phyloP scores from a whole-genome alignment of 768 basidiomycete species.

The Boletellus ananas region DNA sequence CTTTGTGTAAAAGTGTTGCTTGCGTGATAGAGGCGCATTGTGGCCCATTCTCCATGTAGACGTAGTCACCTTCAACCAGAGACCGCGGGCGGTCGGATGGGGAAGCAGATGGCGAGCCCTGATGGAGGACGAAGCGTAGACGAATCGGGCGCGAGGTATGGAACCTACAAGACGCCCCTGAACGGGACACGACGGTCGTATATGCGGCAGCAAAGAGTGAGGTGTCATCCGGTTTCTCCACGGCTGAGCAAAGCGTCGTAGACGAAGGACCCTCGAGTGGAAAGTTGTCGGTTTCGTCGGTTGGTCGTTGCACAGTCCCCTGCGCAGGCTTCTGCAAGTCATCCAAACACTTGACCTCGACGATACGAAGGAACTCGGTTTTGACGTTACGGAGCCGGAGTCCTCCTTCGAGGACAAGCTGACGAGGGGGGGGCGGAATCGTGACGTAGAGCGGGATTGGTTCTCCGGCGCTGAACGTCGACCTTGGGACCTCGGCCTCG shows the following conservation, averaged over 20 bases:
- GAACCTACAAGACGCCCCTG: conserved; percentile 90
- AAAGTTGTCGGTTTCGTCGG: conserved; percentile 12
- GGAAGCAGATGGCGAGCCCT: conserved; percentile 47
- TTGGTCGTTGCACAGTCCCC: conserved; percentile 14
- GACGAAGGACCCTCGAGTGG: conserved; percentile 33
- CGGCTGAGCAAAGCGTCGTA: conserved; percentile 15
- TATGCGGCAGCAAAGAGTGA: conserved; percentile 40
- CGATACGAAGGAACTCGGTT: conserved; percentile 68
- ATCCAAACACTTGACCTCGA: conserved; percentile 52
- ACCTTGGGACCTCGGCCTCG: conserved; percentile 67
- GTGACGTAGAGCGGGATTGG: conserved; percentile 76
- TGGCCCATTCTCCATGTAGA: conserved; percentile 51
- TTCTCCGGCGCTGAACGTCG: conserved; percentile 68
- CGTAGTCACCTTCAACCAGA: conserved; percentile 41
- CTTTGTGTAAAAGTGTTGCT: conserved; percentile 75
- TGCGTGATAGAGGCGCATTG: conserved; percentile 79
- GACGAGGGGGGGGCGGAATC: conserved; percentile 67
- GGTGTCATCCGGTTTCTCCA: conserved; percentile 33
- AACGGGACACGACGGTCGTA: conserved; percentile 65
- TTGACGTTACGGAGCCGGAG: conserved; percentile 77
- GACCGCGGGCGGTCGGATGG: conserved; percentile 44
- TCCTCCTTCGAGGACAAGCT: conserved; percentile 65
- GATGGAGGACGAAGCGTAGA: conserved; percentile 79
- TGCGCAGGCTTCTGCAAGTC: conserved; percentile 25
- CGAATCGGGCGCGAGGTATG: conserved; percentile 71